Base-by-base conservation (phyloP, 2,329 filamentous ascomycete genomes). In the Fusarium sterilihyphosum region DNA sequence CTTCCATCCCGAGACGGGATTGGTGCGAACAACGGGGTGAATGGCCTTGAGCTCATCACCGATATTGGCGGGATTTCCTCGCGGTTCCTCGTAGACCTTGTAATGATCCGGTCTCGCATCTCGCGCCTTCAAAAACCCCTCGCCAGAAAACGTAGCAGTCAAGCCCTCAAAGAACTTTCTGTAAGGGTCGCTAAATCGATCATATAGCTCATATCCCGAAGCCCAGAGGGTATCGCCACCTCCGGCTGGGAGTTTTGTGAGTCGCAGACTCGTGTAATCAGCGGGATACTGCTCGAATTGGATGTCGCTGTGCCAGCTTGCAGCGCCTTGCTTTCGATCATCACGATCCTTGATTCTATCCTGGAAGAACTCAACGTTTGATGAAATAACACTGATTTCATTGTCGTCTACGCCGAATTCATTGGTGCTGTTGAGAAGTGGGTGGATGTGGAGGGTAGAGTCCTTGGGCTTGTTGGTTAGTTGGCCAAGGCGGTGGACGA, bases 1-100 rank as follows among this genome's bases (percentile, higher is more conserved):
- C 75, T 86, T 91, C 89, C 90, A 91, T 0, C 89, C 90, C 0
- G 89, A 91, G 0, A 91, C 89, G 0, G 90, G 90, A 61, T 92
- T 90, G 0, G 90, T 91, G 17, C 89, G 84, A 10, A 91, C 83
- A 2, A 91, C 85, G 2, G 89, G 89, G 68, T 91, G 89, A 2
- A 84, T 80, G 0, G 88, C 85, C 16, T 75, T 78, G 41, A 91
- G 81, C 9, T 85, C 81, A 24, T 76, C 80, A 5, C 88, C 89
- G 4, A 86, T 78, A 67, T 91, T 91, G 10, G 67, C 74, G 0
- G 80, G 79, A 24, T 75, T 63, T 5, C 84, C 84, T 16, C 84
- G 74, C 5, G 80, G 72, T n/a, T 79, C 70, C 16, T 81, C 78
- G 44, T 84, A 82, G 18, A 84, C 68, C 41, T 77, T 71, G 41